Evolutionary conservation across 2,329 filamentous ascomycete species (phyloP).

Genomic region (Pseudocercospora ulei): DNA sequence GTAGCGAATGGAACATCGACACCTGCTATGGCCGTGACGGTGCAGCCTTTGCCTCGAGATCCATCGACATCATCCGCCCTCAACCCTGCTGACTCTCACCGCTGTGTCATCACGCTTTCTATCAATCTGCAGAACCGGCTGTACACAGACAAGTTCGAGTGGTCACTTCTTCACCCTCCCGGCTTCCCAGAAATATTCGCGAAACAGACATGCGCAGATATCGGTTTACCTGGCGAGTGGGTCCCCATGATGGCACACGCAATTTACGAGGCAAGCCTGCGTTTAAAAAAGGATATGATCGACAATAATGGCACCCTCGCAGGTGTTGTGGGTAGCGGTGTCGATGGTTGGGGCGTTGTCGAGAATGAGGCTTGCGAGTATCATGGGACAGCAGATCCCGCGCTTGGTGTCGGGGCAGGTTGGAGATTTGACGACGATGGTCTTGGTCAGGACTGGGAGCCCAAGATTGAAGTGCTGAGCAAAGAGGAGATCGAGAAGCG

Average conservation of each 20-base stretch:
- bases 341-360: slow-evolving; percentile 61
- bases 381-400: slow-evolving; percentile 33
- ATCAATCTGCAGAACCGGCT: slow-evolving; percentile 85
- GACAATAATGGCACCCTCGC: slow-evolving; percentile 56
- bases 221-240: slow-evolving; percentile 87
- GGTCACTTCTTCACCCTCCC: slow-evolving; percentile 85
- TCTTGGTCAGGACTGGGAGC: slow-evolving; percentile 52
- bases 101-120: slow-evolving; percentile 81
- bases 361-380: slow-evolving; percentile 76
- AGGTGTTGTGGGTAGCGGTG: slow-evolving; percentile 64
- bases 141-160: slow-evolving; percentile 96
- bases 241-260: slow-evolving; percentile 87
- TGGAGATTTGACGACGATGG: slow-evolving; percentile 95
- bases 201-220: slow-evolving; percentile 80
- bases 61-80: slow-evolving; percentile 47
- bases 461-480: slow-evolving; percentile 52
- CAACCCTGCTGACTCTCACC: slow-evolving; percentile 88
- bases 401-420: slow-evolving; percentile 61
- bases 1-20: slow-evolving; percentile 39
- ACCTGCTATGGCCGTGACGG: slow-evolving; percentile 57
- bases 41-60: slow-evolving; percentile 47
- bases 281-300: slow-evolving; percentile 90
- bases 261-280: slow-evolving; percentile 88
- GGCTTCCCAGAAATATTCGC: slow-evolving; percentile 89
- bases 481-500: slow-evolving; percentile 98